Base-by-base conservation (phyloP, 129 eudicot species). In the Pseudognaphalium luteoalbum region DNA sequence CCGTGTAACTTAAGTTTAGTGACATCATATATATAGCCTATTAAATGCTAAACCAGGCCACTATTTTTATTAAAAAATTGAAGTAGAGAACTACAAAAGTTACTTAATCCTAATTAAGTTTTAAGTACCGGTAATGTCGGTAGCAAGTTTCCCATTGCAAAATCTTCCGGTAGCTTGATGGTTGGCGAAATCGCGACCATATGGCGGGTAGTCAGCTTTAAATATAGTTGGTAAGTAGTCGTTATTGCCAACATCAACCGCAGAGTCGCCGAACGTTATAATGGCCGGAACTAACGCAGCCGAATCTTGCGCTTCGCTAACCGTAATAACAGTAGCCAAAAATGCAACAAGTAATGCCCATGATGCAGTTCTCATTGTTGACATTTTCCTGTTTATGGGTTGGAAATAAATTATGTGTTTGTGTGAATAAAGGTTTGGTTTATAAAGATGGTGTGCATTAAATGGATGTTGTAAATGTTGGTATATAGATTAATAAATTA, bases 131-230 rank as follows among this genome's bases (percentile, higher is more conserved):
- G 98, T 94, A 63, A 94, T 84, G 60, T 94, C 98, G 47, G 96
- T 88, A 77, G 91, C 98, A 64, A 94, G 66, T 87, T 91, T 94
- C 25, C 98, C 98, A 85, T 94, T 89, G 85, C 97, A 91, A 75
- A 94, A 94, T 71, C 98, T 89, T 32, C 98, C 98, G 1, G 98
- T 94, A 32, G 98, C 77, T 67, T 88, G 65, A 4, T 86, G 85
- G 64, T 77, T 83, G 32, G 17, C 56, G 75, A 91, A 94, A 76
- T 94, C 98, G 32, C 97, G 86, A 7, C 98, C 98, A 50, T 94
- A 94, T 11, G 98, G 98, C 4, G 96, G 96, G 67, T 88, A 89
- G 78, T 94, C 76, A 10, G 98, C 97, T 83, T 87, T 94, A 52
- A 87, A 89, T 35, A 94, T 59, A 71, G 98, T 91, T 21, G 78